Evolutionary conservation across 139 green algal genomes (phyloP).

Genomic region (Micractinium sp.): DNA sequence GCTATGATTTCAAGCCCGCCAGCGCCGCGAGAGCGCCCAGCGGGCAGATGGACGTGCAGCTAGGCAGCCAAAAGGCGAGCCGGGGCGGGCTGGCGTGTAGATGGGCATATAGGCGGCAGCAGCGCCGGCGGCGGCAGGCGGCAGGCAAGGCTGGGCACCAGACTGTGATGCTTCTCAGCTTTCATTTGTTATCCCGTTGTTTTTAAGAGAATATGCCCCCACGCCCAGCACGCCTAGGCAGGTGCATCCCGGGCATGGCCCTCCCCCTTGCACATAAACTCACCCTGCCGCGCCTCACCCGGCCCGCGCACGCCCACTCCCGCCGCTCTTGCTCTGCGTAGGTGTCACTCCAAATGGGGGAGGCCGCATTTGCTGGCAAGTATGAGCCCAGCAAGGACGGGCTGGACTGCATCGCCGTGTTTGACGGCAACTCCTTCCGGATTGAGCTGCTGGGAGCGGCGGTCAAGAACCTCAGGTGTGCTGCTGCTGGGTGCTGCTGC

Average conservation of each 20-base stretch:
- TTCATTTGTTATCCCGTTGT: no score
- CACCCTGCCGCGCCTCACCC: not conserved
- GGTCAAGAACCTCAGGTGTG: constrained; percentile 28
- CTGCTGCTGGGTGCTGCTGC: not conserved
- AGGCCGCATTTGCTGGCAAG: constrained; percentile 4
- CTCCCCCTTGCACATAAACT: not conserved
- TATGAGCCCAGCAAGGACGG: constrained; percentile 27
- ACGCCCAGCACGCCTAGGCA: not conserved
- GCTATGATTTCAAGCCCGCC: constrained; percentile 39
- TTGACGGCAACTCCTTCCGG: constrained; percentile 23
- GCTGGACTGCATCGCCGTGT: constrained; percentile 36
- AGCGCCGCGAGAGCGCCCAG: not conserved
- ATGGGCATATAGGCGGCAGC: not conserved
- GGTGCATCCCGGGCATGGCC: no score
- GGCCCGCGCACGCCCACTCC: not conserved
- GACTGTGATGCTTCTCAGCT: not conserved
- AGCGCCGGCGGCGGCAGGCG: not conserved
- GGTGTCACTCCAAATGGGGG: constrained; percentile 21
- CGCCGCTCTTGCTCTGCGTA: not conserved
- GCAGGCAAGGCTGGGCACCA: not conserved
- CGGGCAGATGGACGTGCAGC: constrained; percentile 28
- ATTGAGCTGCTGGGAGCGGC: constrained; percentile 31
- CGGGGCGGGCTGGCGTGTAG: no score
- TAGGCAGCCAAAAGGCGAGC: constrained; percentile 10
- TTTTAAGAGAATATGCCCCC: no score